Base-by-base conservation (phyloP, 2,329 filamentous ascomycete species). In the Aspergillus transmontanensis region DNA sequence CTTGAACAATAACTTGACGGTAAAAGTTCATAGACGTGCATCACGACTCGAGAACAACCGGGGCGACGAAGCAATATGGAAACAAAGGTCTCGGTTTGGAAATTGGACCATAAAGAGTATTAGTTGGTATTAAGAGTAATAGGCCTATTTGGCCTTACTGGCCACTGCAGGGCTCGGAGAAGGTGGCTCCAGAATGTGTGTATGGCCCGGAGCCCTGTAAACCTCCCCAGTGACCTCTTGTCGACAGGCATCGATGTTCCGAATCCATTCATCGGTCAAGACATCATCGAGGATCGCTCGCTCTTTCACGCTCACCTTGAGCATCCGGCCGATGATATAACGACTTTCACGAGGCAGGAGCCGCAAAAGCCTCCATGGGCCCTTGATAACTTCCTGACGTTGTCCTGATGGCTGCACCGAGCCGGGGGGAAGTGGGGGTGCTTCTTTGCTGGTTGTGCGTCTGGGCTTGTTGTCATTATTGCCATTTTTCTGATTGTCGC, bases 311-410 rank as follows among this genome's bases (percentile, higher is more conserved):
- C 97, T 88, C 57, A 97, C 85, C 72, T 95, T 93, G 41, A 99
- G 86, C 95, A 99, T 99, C 62, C 91, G 86, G 51, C 92, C 90
- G 60, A 99, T 90, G 66, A 99, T 93, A 74, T 94, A 90, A 58
- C 95, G 85, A 68, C 90, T 96, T 79, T 98, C 95, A 64, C 94
- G 86, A 0, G 95, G 95, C 11, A 99, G 83, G 41, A 98, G 83
- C 48, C 95, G 88, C 34, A 99, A 82, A 50, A 99, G 86, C 54
- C 95, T 87, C 91, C 94, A 96, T 2, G 95, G 95, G 0, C 95
- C 95, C 72, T 93, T 92, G 70, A 99, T 96, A 0, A 93, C 87
- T 75, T 94, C 90, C 72, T 88, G 90, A 19, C 76, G 73, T 59
- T 77, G 78, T 21, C 70, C 72, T 36, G 72, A 68, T 30, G 64